These are phyloP conservation scores for Dittrichia graveolens DNA, from an alignment of 129 eudicot genomes.

Conservation along the genomic window DNA sequence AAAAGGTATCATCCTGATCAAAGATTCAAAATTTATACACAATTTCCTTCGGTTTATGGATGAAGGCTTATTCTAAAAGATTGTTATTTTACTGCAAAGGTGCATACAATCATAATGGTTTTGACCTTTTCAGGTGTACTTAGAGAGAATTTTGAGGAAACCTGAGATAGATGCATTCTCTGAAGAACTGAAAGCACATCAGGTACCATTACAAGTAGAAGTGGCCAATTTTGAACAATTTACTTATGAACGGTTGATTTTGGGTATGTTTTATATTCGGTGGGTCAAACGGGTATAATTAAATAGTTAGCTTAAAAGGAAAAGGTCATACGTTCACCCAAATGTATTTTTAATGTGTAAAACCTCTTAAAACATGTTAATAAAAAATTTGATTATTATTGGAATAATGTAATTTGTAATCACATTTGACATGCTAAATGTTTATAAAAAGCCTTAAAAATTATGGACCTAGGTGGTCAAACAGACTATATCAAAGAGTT, in stretches of 20 bases:
- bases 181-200: conserved; percentile 96
- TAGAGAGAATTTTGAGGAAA: conserved; percentile 94
- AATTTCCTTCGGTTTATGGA: not conserved
- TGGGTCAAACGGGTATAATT: not conserved
- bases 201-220: conserved; percentile 46
- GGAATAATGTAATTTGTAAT: not conserved
- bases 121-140: conserved; percentile 66
- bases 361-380: not conserved
- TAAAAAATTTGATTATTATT: not conserved
- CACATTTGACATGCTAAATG: not conserved
- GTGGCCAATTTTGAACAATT: not conserved
- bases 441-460: not conserved
- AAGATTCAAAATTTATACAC: not conserved
- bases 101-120: conserved; percentile 6
- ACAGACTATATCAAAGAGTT: not conserved
- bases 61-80: not conserved
- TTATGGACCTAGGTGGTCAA: not conserved
- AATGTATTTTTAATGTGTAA: not conserved
- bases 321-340: not conserved
- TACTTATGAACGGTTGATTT: not conserved
- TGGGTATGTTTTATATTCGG: not conserved
- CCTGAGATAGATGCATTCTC: conserved; percentile 98
- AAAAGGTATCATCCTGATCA: conserved; percentile 59
- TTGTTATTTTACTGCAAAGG: conserved; percentile 12
- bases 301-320: not conserved